Conservation (phyloP, 345 rosid genomes). For the Hirschfeldia incana region DNA sequence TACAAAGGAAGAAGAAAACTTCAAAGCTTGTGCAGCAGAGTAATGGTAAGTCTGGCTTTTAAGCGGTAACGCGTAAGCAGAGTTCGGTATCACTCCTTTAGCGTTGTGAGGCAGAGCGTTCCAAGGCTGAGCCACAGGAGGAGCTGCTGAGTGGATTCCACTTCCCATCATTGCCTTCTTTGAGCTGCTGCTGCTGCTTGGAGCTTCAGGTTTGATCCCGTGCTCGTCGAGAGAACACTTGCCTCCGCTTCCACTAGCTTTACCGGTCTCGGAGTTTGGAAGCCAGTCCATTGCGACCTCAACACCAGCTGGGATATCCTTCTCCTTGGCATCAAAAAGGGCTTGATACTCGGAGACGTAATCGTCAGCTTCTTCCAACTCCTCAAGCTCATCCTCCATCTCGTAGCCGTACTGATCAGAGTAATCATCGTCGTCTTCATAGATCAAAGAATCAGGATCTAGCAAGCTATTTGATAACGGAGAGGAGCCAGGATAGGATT, state of each 20-base stretch:
- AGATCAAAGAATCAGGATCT: constrained; percentile 45
- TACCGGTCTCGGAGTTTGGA: constrained; percentile 23
- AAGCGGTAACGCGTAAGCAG: constrained; percentile 37
- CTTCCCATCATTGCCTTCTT: constrained; percentile 12
- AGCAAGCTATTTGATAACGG: constrained; percentile 42
- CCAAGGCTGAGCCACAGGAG: neutral
- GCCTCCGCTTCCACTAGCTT: constrained; percentile 29
- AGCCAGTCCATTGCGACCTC: constrained; percentile 76
- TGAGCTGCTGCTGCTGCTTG: constrained; percentile 18
- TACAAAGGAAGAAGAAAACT: neutral
- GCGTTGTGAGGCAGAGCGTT: constrained; percentile 24
- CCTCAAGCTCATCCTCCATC: constrained; percentile 30
- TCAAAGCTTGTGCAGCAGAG: neutral
- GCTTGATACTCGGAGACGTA: constrained; percentile 58
- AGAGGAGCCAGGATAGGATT: constrained; percentile 14
- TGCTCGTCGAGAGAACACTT: constrained; percentile 15
- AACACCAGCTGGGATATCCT: constrained; percentile 73
- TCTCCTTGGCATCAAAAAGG: constrained; percentile 61
- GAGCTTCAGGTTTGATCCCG: constrained; percentile 11
- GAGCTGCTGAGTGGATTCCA: neutral
- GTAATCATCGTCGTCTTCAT: constrained; percentile 30
- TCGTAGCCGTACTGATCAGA: constrained; percentile 39
- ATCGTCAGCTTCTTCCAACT: constrained; percentile 42
- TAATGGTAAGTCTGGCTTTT: neutral
- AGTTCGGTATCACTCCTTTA: constrained; percentile 15